Evolutionary conservation across 2,329 filamentous ascomycete species (phyloP).

Genomic region (Penicillium griseofulvum): DNA sequence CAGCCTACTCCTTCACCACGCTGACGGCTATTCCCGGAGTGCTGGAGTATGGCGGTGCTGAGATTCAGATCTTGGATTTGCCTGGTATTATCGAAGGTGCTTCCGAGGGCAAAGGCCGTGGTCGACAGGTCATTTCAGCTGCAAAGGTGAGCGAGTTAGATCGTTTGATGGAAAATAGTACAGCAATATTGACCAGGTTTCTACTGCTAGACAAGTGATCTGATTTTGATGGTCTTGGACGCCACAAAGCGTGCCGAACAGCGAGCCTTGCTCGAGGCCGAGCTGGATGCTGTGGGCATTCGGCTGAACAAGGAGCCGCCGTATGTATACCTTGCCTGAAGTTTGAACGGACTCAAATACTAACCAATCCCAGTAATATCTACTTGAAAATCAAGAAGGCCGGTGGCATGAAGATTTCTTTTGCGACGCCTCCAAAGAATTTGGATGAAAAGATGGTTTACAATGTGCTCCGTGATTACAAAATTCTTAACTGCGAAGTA

Average conservation of each 20-base stretch:
- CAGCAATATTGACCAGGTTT: not conserved
- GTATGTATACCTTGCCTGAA: constrained; percentile 49
- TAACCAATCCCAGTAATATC: constrained; percentile 67
- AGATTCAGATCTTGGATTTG: constrained; percentile 96
- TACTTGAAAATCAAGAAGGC: constrained; percentile 95
- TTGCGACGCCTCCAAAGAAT: constrained; percentile 81
- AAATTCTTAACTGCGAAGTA: constrained; percentile 96
- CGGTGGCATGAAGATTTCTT: constrained; percentile 98
- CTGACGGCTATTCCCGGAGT: constrained; percentile 96
- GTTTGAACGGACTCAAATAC: not conserved
- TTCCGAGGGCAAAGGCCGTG: constrained; percentile 90
- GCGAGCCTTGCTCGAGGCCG: constrained; percentile 80
- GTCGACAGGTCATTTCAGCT: constrained; percentile 92
- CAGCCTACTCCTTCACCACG: constrained; percentile 95
- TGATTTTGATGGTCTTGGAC: constrained; percentile 95
- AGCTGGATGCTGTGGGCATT: constrained; percentile 93
- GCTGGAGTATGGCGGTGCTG: constrained; percentile 93
- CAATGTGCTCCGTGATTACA: constrained; percentile 97
- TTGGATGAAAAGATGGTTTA: constrained; percentile 97
- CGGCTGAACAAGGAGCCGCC: constrained; percentile 87
- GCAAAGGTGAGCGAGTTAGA: constrained; percentile 64
- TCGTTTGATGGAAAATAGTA: not conserved
- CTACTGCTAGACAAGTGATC: constrained; percentile 69
- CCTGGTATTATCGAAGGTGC: constrained; percentile 98
- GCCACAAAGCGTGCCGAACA: constrained; percentile 97